Base-by-base conservation (phyloP, 257 asterid species). In the Przewalskia tangutica region DNA sequence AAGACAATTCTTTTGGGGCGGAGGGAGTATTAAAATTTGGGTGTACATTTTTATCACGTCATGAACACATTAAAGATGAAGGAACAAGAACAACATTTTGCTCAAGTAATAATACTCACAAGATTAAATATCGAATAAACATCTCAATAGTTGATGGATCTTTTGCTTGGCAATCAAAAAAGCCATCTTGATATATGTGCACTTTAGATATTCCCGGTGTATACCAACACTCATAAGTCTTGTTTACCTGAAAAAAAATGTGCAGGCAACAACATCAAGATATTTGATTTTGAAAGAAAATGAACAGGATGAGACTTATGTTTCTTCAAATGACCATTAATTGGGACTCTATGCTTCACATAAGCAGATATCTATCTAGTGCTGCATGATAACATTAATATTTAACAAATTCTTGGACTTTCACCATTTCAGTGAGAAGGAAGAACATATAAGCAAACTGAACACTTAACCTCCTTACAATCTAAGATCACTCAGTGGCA, bases 141-240 rank as follows among this genome's bases (percentile, higher is more conserved):
- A 93, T 93, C 92, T 93, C 99, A 67, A 89, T 70, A 56, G 91
- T 90, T 42, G 98, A 92, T 79, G 98, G 97, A 81, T 91, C 92
- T 58, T 91, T 90, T n/a, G 97, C 92, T 77, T 86, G 93, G 88
- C 99, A 95, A 83, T 92, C 84, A 84, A 94, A 91, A 81, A 94
- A 87, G 64, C 95, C 95, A 88, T 87, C 88, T 65, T 88, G 91
- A 77, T 89, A 85, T 63, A 95, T 91, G 89, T 89, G 86, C 83
- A 95, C 97, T 88, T 87, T 91, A 81, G 98, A 87, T 71, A 92
- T 84, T 42, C 98, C 98, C 83, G 91, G 67, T 32, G 94, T 87
- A 85, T 95, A 95, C 98, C 97, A 91, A 91, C 99, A 95, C 85
- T 91, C 90, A 16, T 94, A 95, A 54, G 98, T 94, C 84, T 85